Base-by-base conservation (phyloP, 345 rosid species). In the Gossypium thurberi region DNA sequence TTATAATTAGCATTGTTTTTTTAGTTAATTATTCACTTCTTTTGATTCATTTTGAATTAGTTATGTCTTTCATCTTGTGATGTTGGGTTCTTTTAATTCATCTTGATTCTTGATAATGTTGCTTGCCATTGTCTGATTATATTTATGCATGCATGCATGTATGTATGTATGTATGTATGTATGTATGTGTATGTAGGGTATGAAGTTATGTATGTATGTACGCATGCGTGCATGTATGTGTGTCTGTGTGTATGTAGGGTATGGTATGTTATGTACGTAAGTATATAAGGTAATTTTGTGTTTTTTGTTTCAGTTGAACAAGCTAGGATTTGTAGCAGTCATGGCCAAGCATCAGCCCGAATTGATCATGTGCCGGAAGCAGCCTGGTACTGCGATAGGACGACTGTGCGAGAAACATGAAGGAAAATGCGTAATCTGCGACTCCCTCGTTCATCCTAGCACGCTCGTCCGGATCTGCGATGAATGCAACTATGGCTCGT, bases 331-430 rank as follows among this genome's bases (percentile, higher is more conserved):
- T 53, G 44, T 46, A 2, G 46, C 47, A 60, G 77, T 67, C 8
- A 88, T 88, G 92, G 90, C 87, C 18, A 87, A 89, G 87, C 91
- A 89, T 78, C 93, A 87, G 51, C 93, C 93, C n/a, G 91, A 89
- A 80, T 58, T 89, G 77, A 87, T 87, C 68, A 87, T 89, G 93
- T 89, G 91, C 81, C 47, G 89, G 77, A 89, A 89, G 83, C 91
- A 85, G 78, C 93, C 93, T 0, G 93, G 91, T 13, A 89, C 86
- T 73, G 93, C 93, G 42, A 89, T 87, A 21, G 93, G 91, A 70
- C 40, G 91, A 17, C 78, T 89, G 3, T 87, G 91, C 44, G 91
- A 84, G 79, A 88, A 88, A 69, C 80, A 85, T 20, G 90, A 88
- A 18, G 91, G 91, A 13, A 88, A 87, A 69, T 89, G 93, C 61